Conservation (phyloP, 1,139 yeast genomes). For the Sugiyamaella pinicola region DNA sequence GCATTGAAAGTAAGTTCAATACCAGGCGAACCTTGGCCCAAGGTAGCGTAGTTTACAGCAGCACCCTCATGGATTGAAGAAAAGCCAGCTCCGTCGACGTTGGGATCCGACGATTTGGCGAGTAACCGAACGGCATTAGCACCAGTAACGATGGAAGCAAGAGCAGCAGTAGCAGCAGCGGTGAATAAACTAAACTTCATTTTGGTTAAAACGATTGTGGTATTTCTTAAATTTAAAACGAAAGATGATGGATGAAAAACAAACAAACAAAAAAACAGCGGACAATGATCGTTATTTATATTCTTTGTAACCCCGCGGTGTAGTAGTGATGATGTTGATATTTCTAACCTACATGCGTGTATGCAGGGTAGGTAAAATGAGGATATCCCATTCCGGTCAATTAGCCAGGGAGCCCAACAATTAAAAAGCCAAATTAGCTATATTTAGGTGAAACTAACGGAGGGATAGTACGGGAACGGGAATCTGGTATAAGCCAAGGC, state of each 20-base stretch:
- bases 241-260: background rate
- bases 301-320: too few species aligned
- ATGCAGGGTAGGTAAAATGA: too few species aligned
- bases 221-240: background rate
- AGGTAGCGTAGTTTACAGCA: conserved; percentile 52
- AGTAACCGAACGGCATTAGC: conserved; percentile 10
- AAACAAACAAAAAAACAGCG: background rate
- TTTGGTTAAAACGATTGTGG: background rate
- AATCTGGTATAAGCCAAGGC: too few species aligned
- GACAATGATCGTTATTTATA: background rate
- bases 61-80: conserved; percentile 56
- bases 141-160: background rate
- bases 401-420: too few species aligned
- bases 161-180: conserved; percentile 9
- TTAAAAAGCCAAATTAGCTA: too few species aligned
- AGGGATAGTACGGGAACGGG: too few species aligned
- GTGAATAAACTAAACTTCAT: conserved; percentile 14
- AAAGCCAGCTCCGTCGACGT: conserved; percentile 41
- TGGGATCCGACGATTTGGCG: conserved; percentile 15
- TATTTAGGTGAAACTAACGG: too few species aligned
- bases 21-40: conserved; percentile 35
- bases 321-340: too few species aligned
- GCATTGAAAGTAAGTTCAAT: conserved; percentile 21
- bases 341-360: too few species aligned
- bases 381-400: too few species aligned